Conservation (phyloP, 176 grass and related monocot species). For the Canna indica region DNA sequence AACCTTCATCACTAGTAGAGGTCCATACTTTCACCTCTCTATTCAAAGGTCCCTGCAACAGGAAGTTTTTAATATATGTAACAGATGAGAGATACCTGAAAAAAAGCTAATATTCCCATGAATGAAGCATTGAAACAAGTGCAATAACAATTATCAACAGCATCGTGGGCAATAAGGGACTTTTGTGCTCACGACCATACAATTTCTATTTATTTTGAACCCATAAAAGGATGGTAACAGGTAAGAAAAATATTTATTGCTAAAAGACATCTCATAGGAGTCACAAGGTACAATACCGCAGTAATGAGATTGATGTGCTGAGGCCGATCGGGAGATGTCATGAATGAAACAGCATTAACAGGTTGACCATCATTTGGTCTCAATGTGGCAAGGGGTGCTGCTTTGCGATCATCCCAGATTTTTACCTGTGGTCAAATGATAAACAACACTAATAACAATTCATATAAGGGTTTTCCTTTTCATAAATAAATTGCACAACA, state of each 20-base stretch:
- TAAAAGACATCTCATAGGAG: not conserved
- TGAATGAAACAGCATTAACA: constrained; percentile 70
- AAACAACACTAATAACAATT: constrained; percentile 14
- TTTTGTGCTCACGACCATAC: not conserved
- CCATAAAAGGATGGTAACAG: not conserved
- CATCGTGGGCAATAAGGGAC: not conserved
- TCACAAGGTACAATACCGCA: constrained; percentile 37
- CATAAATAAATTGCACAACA: not conserved
- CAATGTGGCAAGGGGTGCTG: constrained; percentile 42
- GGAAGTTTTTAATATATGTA: not conserved
- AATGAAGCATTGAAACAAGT: not conserved
- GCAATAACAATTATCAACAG: not conserved
- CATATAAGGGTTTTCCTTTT: not conserved
- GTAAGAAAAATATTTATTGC: not conserved
- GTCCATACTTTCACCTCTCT: constrained; percentile 91
- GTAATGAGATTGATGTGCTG: constrained; percentile 93
- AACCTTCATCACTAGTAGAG: constrained; percentile 65
- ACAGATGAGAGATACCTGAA: not conserved
- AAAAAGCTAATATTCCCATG: not conserved
- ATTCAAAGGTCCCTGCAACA: constrained; percentile 70
- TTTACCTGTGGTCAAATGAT: constrained; percentile 61
- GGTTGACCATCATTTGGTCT: constrained; percentile 77
- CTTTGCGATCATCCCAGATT: constrained; percentile 81
- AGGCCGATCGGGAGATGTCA: constrained; percentile 58
- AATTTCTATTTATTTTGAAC: not conserved